A percentile compares a stretch with the other conserved stretches of the same genome.
Conservation (phyloP, 2,329 filamentous ascomycete species). For the Mycosphaerella sp. region DNA sequence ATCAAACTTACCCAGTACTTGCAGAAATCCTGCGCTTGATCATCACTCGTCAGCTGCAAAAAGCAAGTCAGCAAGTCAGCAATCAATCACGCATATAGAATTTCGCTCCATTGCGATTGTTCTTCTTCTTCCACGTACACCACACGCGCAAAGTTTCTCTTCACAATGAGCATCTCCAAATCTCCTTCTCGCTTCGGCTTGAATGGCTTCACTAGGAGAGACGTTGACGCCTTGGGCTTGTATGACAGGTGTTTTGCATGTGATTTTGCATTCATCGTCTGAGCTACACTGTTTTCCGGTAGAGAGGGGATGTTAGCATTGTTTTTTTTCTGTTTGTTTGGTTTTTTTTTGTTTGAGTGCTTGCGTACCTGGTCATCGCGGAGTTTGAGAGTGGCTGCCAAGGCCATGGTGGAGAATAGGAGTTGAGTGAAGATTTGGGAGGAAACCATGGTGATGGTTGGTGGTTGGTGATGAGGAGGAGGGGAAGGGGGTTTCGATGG, state of each 20-base stretch:
- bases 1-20: conserved; percentile 1
- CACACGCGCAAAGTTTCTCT: conserved; percentile 6
- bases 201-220: conserved; percentile 12
- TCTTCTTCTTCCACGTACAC: neutral
- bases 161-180: conserved; percentile 16
- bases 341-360: no score
- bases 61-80: no score
- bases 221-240: conserved; percentile 8
- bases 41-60: conserved; percentile 8
- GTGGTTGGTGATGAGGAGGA: no score
- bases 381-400: neutral
- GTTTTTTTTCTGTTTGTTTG: neutral
- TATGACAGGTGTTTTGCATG: conserved; percentile 3
- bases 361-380: no score
- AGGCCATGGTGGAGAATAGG: neutral
- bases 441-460: no score
- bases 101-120: no score
- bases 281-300: conserved; percentile 11
- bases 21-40: conserved; percentile 9
- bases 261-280: conserved; percentile 14
- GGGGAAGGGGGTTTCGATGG: no score
- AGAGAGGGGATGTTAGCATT: neutral
- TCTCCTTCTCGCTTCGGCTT: conserved; percentile 13
- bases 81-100: no score
- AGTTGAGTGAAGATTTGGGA: no score